phyloP scores from a whole-genome alignment of 2,329 filamentous ascomycete species.

The Neurospora sp. region DNA sequence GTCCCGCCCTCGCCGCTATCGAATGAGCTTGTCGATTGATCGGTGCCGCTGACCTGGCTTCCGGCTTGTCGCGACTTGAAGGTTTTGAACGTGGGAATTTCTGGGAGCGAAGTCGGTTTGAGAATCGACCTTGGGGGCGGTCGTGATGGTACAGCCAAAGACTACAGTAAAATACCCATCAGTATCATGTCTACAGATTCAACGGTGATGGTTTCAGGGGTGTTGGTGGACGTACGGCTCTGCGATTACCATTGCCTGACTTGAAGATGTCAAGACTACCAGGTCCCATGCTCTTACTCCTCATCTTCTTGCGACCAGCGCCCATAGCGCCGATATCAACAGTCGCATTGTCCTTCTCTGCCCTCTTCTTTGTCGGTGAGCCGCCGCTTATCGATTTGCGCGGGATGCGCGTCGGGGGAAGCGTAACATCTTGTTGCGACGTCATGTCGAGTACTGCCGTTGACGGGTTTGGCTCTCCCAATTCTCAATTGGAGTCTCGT shows the following conservation, averaged over 20 bases:
- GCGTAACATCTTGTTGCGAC: conserved; percentile 31
- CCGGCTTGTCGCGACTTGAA: conserved; percentile 46
- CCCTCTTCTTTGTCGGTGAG: conserved; percentile 39
- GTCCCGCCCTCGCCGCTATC: conserved; percentile 26
- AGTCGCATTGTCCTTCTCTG: conserved; percentile 73
- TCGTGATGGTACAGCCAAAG: conserved; percentile 41
- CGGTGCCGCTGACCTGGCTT: conserved; percentile 32
- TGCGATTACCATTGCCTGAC: conserved; percentile 63
- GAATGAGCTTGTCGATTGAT: conserved; percentile 17
- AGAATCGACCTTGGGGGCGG: conserved; percentile 60
- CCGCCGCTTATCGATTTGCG: conserved; percentile 64
- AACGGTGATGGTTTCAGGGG: neutral
- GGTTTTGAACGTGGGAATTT: conserved; percentile 60
- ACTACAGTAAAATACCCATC: conserved; percentile 29
- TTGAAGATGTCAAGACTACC: conserved; percentile 79
- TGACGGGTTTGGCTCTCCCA: neutral
- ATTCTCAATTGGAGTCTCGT: neutral
- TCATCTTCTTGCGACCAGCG: conserved; percentile 56
- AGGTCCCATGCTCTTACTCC: conserved; percentile 93
- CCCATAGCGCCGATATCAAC: conserved; percentile 49
- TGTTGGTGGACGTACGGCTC: conserved; percentile 52
- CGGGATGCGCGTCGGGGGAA: conserved; percentile 46
- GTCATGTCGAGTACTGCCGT: conserved; percentile 10
- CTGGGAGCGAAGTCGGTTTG: conserved; percentile 61
- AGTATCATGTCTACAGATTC: neutral